Conservation (phyloP, 768 basidiomycete species). For the Ramaria sp. region DNA sequence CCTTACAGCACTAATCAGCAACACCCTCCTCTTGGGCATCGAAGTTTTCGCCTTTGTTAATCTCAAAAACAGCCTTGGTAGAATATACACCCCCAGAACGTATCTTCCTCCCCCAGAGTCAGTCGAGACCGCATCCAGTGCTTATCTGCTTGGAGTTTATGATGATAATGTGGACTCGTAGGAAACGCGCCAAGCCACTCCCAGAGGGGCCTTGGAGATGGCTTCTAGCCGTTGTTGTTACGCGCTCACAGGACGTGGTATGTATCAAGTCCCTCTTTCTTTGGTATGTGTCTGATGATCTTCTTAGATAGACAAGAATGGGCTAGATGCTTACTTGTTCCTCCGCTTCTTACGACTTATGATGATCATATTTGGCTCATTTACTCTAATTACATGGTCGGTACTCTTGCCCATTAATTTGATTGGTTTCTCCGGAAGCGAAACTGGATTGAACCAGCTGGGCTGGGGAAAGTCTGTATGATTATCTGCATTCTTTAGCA, state of each 20-base stretch:
- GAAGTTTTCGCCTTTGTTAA: constrained; percentile 47
- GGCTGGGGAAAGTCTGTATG: constrained; percentile 39
- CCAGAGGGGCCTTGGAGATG: constrained; percentile 38
- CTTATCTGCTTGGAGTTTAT: not conserved
- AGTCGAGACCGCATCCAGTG: constrained; percentile 14
- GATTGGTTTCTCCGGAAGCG: constrained; percentile 26
- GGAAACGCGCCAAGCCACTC: constrained; percentile 34
- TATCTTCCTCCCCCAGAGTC: constrained; percentile 48
- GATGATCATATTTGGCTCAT: constrained; percentile 50
- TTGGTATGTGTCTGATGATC: not conserved
- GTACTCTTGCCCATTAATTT: constrained; percentile 49
- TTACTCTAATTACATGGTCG: constrained; percentile 53
- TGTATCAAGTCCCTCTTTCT: constrained; percentile 9
- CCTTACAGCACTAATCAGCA: constrained; percentile 48
- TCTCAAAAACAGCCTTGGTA: constrained; percentile 42
- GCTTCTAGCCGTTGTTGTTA: constrained; percentile 33
- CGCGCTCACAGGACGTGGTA: constrained; percentile 36
- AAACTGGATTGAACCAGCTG: constrained; percentile 30
- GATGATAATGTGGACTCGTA: constrained; percentile 13
- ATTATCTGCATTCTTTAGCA: not conserved
- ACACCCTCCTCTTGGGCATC: constrained; percentile 32
- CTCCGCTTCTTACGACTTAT: constrained; percentile 46
- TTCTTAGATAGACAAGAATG: constrained; percentile 43
- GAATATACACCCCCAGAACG: constrained; percentile 53
- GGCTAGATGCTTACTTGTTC: constrained; percentile 52